Conservation (phyloP, 805 yeast genomes). For the Grigorovia jiainica region DNA sequence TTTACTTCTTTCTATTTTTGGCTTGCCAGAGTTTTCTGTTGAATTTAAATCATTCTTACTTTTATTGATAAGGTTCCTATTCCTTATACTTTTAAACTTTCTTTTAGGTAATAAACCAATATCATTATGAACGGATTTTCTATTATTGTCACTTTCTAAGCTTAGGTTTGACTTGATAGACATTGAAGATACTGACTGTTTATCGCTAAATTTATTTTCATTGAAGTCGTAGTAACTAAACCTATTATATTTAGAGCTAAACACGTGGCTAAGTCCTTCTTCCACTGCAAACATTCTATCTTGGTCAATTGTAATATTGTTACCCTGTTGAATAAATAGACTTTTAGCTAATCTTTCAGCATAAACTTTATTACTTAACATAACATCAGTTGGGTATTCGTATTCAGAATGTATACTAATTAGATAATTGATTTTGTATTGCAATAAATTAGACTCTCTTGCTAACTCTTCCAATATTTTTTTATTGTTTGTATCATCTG, state of each 20-base stretch:
- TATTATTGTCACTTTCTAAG: neutral
- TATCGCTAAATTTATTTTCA: neutral
- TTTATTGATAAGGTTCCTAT: neutral
- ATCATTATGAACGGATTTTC: neutral
- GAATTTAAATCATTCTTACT: neutral
- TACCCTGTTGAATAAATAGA: neutral
- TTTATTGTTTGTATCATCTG: no score
- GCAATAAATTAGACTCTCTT: slow-evolving; percentile 18
- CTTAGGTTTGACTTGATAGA: neutral
- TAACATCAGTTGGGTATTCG: slow-evolving; percentile 18
- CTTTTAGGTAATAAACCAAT: neutral
- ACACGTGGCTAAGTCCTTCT: neutral
- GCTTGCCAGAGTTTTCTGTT: neutral
- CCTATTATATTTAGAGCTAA: neutral
- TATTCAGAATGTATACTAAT: slow-evolving; percentile 18
- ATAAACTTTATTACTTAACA: slow-evolving; percentile 12
- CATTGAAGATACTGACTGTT: neutral
- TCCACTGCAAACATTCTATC: neutral
- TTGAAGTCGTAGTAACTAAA: neutral
- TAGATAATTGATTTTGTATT: slow-evolving; percentile 17
- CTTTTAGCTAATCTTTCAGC: slow-evolving; percentile 5
- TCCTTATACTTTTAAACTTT: neutral
- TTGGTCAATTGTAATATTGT: neutral
- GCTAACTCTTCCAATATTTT: slow-evolving; percentile 13
- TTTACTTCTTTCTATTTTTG: neutral